phyloP scores from a whole-genome alignment of 179 eudicot genomes.

The Sideroxylon spinosum region DNA sequence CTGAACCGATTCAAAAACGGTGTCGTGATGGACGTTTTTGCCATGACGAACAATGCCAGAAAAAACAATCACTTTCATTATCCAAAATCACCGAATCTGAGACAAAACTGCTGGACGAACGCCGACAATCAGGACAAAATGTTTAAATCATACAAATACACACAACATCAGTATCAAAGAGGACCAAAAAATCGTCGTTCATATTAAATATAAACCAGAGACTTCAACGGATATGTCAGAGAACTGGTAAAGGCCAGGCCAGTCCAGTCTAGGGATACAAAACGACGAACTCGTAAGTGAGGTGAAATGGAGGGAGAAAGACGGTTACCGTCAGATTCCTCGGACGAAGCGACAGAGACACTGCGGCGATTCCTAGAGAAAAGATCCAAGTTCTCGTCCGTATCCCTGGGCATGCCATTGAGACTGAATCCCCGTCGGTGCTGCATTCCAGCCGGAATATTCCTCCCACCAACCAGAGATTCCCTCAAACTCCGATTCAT shows the following conservation, averaged over 20 bases:
- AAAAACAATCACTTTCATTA: neutral
- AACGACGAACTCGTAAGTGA: too few species aligned
- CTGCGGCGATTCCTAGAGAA: slow-evolving; percentile 30
- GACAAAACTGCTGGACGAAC: neutral
- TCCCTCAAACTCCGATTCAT: slow-evolving; percentile 51
- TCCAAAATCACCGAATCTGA: neutral
- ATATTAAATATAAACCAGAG: neutral
- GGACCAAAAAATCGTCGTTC: neutral
- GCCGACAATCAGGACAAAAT: neutral
- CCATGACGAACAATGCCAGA: neutral
- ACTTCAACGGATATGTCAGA: neutral
- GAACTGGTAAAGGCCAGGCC: neutral
- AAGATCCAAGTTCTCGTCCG: slow-evolving; percentile 44
- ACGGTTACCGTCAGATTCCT: slow-evolving; percentile 29
- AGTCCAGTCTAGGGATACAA: too few species aligned
- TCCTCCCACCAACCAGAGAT: slow-evolving; percentile 28
- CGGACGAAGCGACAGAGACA: slow-evolving; percentile 23
- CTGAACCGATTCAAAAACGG: neutral
- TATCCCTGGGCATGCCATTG: slow-evolving; percentile 27
- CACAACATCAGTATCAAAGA: neutral
- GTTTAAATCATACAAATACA: too few species aligned
- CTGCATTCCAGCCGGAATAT: slow-evolving; percentile 25
- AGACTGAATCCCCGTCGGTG: slow-evolving; percentile 42
- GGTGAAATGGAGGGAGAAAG: neutral
- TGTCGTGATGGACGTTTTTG: neutral